Conservation (phyloP, 768 basidiomycete genomes). For the Amanita pallidorosea region DNA sequence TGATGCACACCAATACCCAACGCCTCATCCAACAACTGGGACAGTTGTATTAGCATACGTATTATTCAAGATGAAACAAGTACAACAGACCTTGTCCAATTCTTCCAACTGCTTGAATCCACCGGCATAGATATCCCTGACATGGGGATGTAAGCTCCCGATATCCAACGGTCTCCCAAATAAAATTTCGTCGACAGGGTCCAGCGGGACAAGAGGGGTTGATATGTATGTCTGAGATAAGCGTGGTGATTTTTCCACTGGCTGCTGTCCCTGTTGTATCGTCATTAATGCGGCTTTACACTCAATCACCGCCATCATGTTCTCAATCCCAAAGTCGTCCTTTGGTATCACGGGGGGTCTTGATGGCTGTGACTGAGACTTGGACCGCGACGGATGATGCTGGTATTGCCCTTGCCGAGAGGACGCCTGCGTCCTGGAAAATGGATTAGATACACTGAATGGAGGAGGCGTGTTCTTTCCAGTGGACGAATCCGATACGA, state of each 20-base stretch:
- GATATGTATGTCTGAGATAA: neutral
- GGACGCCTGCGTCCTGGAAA: neutral
- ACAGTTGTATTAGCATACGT: neutral
- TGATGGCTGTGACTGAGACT: slow-evolving; percentile 18
- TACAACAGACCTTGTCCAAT: slow-evolving; percentile 54
- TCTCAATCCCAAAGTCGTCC: slow-evolving; percentile 78
- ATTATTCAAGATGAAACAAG: neutral
- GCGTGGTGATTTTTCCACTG: slow-evolving; percentile 13
- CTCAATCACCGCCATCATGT: slow-evolving; percentile 87
- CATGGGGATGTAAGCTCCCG: slow-evolving; percentile 55
- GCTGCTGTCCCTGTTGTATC: slow-evolving; percentile 4
- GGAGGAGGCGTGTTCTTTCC: neutral
- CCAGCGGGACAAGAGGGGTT: slow-evolving; percentile 21
- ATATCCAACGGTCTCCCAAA: slow-evolving; percentile 59
- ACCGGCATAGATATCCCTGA: slow-evolving; percentile 60
- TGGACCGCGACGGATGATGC: neutral
- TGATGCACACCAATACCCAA: neutral
- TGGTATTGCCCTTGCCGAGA: neutral
- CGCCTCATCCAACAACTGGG: slow-evolving; percentile 3
- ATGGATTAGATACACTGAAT: neutral
- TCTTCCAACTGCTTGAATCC: slow-evolving; percentile 69
- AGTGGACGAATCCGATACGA: slow-evolving; percentile 58
- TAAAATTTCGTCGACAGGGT: slow-evolving; percentile 63
- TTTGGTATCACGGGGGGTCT: slow-evolving; percentile 43
- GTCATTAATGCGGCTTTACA: slow-evolving; percentile 29